phyloP scores from a whole-genome alignment of 2,329 filamentous ascomycete species.

The Stagonosporopsis rhizophila region DNA sequence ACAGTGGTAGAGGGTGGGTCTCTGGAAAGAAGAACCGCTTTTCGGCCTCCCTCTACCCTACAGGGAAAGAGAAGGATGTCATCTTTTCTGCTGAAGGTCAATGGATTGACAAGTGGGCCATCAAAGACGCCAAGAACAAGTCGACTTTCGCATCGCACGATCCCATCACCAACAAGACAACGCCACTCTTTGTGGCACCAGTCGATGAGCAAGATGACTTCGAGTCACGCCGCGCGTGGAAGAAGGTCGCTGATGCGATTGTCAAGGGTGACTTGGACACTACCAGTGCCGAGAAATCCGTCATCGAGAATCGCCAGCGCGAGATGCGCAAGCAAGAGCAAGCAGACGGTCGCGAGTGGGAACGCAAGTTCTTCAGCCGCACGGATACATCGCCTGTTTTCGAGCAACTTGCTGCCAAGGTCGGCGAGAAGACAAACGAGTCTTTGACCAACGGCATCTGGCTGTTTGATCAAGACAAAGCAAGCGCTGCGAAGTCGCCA shows the following conservation, averaged over 20 bases:
- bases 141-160: slow-evolving; percentile 54
- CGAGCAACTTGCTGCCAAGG: slow-evolving; percentile 56
- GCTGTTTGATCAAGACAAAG: slow-evolving; percentile 68
- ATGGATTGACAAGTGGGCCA: slow-evolving; percentile 84
- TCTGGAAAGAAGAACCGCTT: slow-evolving; percentile 96
- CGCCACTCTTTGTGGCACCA: slow-evolving; percentile 73
- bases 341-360: slow-evolving; percentile 78
- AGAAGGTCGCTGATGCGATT: slow-evolving; percentile 82
- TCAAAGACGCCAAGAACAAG: slow-evolving; percentile 70
- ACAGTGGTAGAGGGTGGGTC: slow-evolving; percentile 92
- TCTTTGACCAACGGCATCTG: slow-evolving; percentile 75
- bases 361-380: slow-evolving; percentile 78
- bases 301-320: slow-evolving; percentile 89
- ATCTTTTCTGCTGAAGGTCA: slow-evolving; percentile 86
- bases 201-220: slow-evolving; percentile 83
- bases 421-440: slow-evolving; percentile 61
- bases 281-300: slow-evolving; percentile 78
- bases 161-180: slow-evolving; percentile 59
- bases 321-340: slow-evolving; percentile 77
- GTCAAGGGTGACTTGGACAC: slow-evolving; percentile 82
- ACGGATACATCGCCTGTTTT: slow-evolving; percentile 51
- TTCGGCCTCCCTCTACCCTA: slow-evolving; percentile 75
- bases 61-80: slow-evolving; percentile 72
- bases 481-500: slow-evolving; percentile 36
- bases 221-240: slow-evolving; percentile 88